Conservation (phyloP, 148 eudicot genomes). For the Arbutus unedo region DNA sequence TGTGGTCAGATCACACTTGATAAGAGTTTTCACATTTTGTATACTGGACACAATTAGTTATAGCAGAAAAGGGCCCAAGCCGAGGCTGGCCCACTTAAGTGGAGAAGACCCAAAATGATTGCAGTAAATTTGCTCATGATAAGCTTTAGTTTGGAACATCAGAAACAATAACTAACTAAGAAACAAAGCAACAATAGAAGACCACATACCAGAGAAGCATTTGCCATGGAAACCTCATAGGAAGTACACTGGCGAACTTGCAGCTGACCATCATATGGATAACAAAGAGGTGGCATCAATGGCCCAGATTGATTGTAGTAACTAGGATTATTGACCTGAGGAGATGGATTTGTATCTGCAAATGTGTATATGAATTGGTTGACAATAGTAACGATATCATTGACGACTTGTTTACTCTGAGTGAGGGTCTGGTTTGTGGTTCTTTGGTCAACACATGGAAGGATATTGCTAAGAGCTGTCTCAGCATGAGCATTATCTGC, state of each 20-base stretch:
- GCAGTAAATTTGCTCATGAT: background rate
- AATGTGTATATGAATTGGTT: conserved; percentile 62
- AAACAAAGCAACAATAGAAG: background rate
- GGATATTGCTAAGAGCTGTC: conserved; percentile 89
- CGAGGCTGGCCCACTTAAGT: background rate
- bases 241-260: conserved; percentile 64
- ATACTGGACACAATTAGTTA: background rate
- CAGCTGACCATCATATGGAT: conserved; percentile 65
- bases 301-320: conserved; percentile 94
- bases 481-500: conserved; percentile 88
- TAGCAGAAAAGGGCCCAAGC: background rate
- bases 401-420: conserved; percentile 66
- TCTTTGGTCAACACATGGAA: conserved; percentile 86
- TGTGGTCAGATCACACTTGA: background rate
- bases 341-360: conserved; percentile 64
- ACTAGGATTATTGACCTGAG: conserved; percentile 28
- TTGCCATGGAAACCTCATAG: conserved; percentile 58
- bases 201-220: conserved; percentile 70
- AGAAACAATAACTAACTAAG: background rate
- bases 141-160: background rate
- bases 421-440: conserved; percentile 73
- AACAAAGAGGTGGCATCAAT: conserved; percentile 70
- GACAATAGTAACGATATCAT: conserved; percentile 51
- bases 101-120: background rate
- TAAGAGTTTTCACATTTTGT: background rate